These are phyloP conservation scores for Raddia guianensis DNA, from an alignment of 176 grass and related monocot species.

Conservation along the genomic window DNA sequence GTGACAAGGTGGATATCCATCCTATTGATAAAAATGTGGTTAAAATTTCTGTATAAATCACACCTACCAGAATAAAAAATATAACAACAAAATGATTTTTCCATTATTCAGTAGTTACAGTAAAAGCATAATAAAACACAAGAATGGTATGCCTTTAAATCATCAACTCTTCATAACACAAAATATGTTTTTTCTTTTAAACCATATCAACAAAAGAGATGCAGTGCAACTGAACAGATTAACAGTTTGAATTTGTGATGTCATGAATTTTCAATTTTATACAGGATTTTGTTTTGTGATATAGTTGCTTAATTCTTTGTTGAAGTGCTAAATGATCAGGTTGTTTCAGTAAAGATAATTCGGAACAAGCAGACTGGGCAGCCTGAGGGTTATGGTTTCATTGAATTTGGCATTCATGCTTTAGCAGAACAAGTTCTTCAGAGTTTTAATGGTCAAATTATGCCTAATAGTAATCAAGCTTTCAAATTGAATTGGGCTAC, in stretches of 20 bases:
- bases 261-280: background rate
- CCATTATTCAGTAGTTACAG: background rate
- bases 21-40: background rate
- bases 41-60: background rate
- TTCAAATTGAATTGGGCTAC: conserved; percentile 78
- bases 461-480: conserved; percentile 63
- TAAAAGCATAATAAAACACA: background rate
- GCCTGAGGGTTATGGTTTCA: conserved; percentile 75
- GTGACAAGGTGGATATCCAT: background rate
- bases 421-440: conserved; percentile 66
- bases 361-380: conserved; percentile 72
- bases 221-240: background rate
- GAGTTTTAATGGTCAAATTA: conserved; percentile 76
- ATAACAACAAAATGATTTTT: background rate
- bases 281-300: background rate
- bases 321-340: conserved; percentile 38
- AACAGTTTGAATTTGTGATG: background rate
- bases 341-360: conserved; percentile 62
- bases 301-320: conserved; percentile 11
- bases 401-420: conserved; percentile 63
- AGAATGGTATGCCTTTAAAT: background rate
- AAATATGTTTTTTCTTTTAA: background rate
- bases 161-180: background rate
- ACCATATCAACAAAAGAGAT: background rate
- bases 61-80: background rate